phyloP scores from a whole-genome alignment of 768 basidiomycete genomes.

The Neoboletus subvelutipes region DNA sequence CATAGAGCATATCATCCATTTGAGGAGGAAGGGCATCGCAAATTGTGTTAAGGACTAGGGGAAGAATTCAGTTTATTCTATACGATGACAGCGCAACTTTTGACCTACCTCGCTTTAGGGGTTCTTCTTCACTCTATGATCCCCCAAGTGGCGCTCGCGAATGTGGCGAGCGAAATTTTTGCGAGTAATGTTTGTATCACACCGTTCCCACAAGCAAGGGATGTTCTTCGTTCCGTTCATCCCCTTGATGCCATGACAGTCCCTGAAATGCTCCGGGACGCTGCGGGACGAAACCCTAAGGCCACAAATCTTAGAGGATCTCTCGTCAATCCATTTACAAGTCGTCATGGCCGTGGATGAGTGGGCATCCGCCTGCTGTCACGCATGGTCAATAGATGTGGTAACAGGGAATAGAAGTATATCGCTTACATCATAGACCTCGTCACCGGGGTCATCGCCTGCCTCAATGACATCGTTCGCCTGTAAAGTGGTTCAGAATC shows the following conservation, averaged over 20 bases:
- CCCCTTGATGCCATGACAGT: neutral
- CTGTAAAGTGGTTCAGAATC: neutral
- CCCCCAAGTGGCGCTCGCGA: neutral
- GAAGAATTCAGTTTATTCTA: neutral
- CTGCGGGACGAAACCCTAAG: neutral
- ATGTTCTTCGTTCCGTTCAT: rapidly evolving
- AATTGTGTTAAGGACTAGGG: neutral
- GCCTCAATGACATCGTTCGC: neutral
- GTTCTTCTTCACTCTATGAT: neutral
- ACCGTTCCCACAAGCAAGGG: neutral
- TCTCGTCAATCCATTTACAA: neutral
- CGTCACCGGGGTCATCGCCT: neutral
- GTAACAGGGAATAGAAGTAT: neutral
- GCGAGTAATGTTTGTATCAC: rapidly evolving
- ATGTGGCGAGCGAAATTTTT: conserved; percentile 12
- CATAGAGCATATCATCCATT: neutral
- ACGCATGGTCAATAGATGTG: neutral
- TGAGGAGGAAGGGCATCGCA: neutral
- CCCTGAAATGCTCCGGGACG: neutral
- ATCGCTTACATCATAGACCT: neutral
- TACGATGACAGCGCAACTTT: neutral
- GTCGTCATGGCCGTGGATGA: neutral
- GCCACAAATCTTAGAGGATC: neutral
- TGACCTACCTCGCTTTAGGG: neutral
- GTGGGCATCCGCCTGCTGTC: neutral